Percentiles rank a stretch among this genome's conserved stretches.
These are phyloP conservation scores for Ceratocystis lukuohia DNA, from an alignment of 2,329 filamentous ascomycete genomes.

Conservation along the genomic window DNA sequence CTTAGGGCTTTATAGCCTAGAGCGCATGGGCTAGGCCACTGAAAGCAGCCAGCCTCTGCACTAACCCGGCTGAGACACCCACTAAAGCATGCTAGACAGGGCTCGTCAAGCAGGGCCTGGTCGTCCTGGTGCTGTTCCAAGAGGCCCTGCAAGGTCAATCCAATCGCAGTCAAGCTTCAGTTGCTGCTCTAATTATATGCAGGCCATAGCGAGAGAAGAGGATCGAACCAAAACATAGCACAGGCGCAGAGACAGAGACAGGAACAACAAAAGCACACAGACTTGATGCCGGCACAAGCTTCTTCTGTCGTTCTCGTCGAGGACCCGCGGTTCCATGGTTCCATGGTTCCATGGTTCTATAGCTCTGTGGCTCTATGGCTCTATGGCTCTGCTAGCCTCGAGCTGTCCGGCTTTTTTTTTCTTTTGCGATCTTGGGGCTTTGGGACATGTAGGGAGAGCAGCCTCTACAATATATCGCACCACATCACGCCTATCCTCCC, in stretches of 20 bases:
- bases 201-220: slow-evolving; percentile 1
- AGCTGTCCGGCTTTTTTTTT: no score
- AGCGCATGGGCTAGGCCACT: neutral
- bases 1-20: neutral
- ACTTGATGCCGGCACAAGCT: neutral
- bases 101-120: neutral
- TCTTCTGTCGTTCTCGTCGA: neutral
- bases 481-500: no score
- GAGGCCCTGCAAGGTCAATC: neutral
- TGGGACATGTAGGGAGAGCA: no score
- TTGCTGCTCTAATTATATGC: neutral
- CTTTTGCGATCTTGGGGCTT: no score
- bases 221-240: neutral
- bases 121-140: neutral
- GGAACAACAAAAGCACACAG: neutral
- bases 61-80: neutral
- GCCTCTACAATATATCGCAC: no score
- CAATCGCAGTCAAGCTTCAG: neutral
- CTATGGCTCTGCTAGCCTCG: no score
- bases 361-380: no score
- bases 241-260: neutral
- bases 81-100: neutral
- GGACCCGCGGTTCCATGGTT: no score
- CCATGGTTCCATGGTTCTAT: no score
- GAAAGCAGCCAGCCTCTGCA: neutral